Evolutionary conservation across 2,329 filamentous ascomycete species (phyloP), one percentile per base, ranked within the genome.

Genomic region (Neonectria faginata): DNA sequence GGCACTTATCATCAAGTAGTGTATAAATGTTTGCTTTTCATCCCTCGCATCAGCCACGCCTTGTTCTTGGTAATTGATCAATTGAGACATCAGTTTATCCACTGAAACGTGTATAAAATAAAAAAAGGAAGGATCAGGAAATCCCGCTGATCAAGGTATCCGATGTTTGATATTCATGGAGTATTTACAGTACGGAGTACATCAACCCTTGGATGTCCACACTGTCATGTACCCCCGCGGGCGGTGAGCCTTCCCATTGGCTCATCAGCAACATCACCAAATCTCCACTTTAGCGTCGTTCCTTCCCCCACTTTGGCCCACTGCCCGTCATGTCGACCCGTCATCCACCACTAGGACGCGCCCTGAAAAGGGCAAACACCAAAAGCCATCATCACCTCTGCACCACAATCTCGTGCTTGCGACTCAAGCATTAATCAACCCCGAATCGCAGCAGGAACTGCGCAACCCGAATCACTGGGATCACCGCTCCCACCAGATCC

Each of bases 271-370:
- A 11, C n/a, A 6, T 31, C 27, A 11, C 52, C 36, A 14, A 57
- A 56, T 33, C 29, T 60, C 50, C 58, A 70, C 56, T 67, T 60
- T 60, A 55, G 50, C 54, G n/a, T 39, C 36, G 51, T 12, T 12
- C 39, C 39, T 55, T 45, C 14, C 14, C 14, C 36, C 14, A 39
- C 36, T n/a, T 62, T 54, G 57, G 33, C 51, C 25, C 39, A 42
- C 39, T 41, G 14, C 53, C 70, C 68, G 64, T 62, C 25, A 53
- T 56, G 25, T 63, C 62, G 62, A 56, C 29, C 65, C 60, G 64
- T 70, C 69, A 69, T 73, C 59, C 69, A 64, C 66, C 59, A 62
- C 44, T 54, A 65, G 65, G 53, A 62, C 63, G 64, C 45, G 36
- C 59, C 59, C 65, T 57, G 67, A 69, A 68, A 57, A 57, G 66